Percentiles rank a stretch among this genome's conserved stretches.
Conservation (phyloP, 179 eudicot species). For the Vitellaria paradoxa region DNA sequence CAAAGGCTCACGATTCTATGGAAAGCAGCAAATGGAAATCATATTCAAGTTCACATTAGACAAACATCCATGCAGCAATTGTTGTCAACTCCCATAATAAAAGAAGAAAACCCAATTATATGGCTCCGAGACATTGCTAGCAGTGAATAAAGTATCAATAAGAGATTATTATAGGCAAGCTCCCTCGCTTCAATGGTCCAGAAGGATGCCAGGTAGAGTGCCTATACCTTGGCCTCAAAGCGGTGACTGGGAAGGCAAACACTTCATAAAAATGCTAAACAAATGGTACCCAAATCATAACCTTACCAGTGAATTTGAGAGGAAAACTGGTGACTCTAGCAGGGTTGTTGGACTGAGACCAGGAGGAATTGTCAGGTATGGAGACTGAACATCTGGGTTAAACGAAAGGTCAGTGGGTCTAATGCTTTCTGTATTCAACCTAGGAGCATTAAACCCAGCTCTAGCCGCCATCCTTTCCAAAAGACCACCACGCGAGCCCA, state of each 20-base stretch:
- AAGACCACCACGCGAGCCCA: slow-evolving; percentile 44
- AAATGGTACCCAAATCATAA: not conserved
- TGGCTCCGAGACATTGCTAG: no score
- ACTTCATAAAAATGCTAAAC: not conserved
- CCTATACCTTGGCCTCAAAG: no score
- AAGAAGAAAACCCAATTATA: no score
- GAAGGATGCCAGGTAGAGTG: no score
- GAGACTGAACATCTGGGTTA: slow-evolving; percentile 29
- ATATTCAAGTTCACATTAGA: not conserved
- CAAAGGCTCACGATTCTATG: not conserved
- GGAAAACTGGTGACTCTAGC: slow-evolving; percentile 64
- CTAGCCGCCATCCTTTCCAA: slow-evolving; percentile 53
- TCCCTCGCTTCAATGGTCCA: no score
- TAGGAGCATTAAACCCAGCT: slow-evolving; percentile 63
- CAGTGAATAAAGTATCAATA: no score
- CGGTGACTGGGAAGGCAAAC: not conserved
- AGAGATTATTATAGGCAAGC: no score
- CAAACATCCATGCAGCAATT: not conserved
- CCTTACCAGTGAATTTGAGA: slow-evolving; percentile 54
- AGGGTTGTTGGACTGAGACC: slow-evolving; percentile 59
- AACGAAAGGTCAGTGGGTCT: slow-evolving; percentile 33
- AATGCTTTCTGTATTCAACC: slow-evolving; percentile 52
- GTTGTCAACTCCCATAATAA: no score
- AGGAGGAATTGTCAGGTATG: slow-evolving; percentile 47
- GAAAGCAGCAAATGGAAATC: not conserved